These are phyloP conservation scores for Bjerkandera adusta DNA, from an alignment of 1,284 basidiomycete species.

Conservation along the genomic window DNA sequence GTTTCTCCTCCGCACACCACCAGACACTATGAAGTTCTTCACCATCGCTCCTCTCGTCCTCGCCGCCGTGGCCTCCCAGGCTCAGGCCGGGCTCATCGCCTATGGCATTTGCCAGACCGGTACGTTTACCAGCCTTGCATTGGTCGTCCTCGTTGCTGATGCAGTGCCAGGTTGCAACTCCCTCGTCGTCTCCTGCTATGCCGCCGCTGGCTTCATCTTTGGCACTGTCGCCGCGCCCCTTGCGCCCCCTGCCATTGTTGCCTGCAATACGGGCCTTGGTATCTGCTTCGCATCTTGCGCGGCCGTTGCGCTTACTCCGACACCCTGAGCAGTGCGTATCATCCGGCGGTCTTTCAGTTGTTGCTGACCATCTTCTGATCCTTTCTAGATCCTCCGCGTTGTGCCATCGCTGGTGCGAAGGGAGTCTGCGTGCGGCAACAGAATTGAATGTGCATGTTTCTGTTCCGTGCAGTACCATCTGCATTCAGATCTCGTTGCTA, in stretches of 20 bases:
- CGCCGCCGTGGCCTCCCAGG: conserved; percentile 20
- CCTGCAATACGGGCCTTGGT: conserved; percentile 50
- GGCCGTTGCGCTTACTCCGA: conserved; percentile 26
- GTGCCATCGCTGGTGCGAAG: too few species aligned
- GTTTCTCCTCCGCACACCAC: too few species aligned
- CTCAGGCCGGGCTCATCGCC: conserved; percentile 38
- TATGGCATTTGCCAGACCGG: conserved; percentile 51
- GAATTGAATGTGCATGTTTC: too few species aligned
- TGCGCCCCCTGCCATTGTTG: conserved; percentile 44
- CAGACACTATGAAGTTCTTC: conserved; percentile 20
- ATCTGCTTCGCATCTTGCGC: conserved; percentile 32
- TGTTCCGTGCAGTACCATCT: not conserved
- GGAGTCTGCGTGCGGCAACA: too few species aligned
- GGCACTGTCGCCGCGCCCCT: conserved; percentile 43
- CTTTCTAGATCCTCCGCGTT: too few species aligned
- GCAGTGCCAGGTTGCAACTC: conserved; percentile 48
- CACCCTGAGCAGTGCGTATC: conserved; percentile 21
- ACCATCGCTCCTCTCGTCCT: conserved; percentile 16
- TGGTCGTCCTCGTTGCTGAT: not conserved
- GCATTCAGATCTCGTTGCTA: not conserved
- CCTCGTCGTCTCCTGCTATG: conserved; percentile 51
- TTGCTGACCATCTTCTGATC: too few species aligned
- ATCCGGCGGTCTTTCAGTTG: not conserved
- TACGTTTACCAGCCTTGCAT: conserved; percentile 18
- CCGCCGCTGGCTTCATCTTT: conserved; percentile 49